Evolutionary conservation across 257 asterid species (phyloP).

Genomic region (Echium plantagineum): DNA sequence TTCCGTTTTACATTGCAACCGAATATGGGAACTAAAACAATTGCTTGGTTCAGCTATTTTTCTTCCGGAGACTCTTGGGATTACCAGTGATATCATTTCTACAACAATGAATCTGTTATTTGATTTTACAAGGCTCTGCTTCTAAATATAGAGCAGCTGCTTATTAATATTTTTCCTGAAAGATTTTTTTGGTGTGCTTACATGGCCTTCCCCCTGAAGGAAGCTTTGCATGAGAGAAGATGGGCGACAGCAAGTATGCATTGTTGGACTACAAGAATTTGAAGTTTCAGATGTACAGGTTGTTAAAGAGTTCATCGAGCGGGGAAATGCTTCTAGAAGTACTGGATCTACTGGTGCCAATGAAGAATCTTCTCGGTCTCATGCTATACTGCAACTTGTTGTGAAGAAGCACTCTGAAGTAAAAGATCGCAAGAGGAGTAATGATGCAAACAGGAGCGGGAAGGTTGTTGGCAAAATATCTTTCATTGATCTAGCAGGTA

Average conservation of each 20-base stretch:
- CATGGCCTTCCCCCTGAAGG: conserved; percentile 19
- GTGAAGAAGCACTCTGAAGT: conserved; percentile 83
- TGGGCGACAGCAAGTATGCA: conserved; percentile 94
- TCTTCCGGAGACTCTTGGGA: not conserved
- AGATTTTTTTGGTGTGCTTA: not conserved
- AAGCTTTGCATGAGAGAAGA: conserved; percentile 97
- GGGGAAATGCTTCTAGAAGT: conserved; percentile 85
- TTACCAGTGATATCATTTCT: no score
- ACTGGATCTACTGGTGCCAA: conserved; percentile 98
- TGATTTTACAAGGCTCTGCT: no score
- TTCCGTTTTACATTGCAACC: not conserved
- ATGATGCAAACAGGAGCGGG: conserved; percentile 62
- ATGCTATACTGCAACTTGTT: conserved; percentile 85
- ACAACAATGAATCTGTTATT: no score
- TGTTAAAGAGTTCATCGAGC: conserved; percentile 84
- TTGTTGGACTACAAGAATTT: conserved; percentile 95
- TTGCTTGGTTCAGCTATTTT: not conserved
- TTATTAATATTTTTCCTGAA: no score
- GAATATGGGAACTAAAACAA: not conserved
- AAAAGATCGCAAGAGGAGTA: conserved; percentile 68
- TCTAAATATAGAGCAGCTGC: no score
- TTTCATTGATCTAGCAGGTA: conserved; percentile 97
- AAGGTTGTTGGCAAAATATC: conserved; percentile 92
- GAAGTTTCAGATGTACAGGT: conserved; percentile 92
- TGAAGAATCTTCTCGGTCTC: conserved; percentile 98